Conservation (phyloP, 768 basidiomycete genomes). For the Amylocystis lapponica region DNA sequence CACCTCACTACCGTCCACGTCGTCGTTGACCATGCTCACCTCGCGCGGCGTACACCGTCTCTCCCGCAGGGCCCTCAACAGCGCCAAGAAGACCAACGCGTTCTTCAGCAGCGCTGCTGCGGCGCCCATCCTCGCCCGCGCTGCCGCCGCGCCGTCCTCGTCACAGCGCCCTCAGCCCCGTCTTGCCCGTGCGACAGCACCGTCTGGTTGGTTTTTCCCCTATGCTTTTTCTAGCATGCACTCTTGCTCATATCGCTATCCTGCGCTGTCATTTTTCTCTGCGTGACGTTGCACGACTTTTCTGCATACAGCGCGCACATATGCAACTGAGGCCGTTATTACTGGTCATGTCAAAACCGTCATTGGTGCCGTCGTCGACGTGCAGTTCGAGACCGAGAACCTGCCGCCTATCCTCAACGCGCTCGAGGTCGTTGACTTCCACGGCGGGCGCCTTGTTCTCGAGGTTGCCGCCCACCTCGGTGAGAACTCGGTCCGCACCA, state of each 20-base stretch:
- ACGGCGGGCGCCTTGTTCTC: constrained; percentile 94
- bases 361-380: constrained; percentile 99
- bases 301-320: constrained; percentile 55
- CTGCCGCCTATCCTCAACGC: constrained; percentile 98
- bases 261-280: constrained; percentile 3
- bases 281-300: neutral
- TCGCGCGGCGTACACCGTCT: constrained; percentile 84
- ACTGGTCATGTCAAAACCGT: constrained; percentile 92
- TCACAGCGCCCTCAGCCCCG: constrained; percentile 45
- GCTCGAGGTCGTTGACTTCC: constrained; percentile 93
- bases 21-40: constrained; percentile 65
- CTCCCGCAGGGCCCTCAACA: constrained; percentile 77
- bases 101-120: constrained; percentile 68
- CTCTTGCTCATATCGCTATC: too few species aligned
- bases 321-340: constrained; percentile 85
- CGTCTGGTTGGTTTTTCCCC: constrained; percentile 57
- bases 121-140: constrained; percentile 48
- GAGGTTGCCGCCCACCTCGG: constrained; percentile 98
- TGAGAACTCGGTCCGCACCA: constrained; percentile 98
- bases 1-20: constrained; percentile 23
- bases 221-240: constrained; percentile 3
- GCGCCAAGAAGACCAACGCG: constrained; percentile 68
- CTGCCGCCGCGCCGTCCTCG: constrained; percentile 39
- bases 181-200: constrained; percentile 41
- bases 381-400: constrained; percentile 93